These are phyloP conservation scores for Aegle marmelos DNA, from an alignment of 345 rosid species.

Conservation along the genomic window DNA sequence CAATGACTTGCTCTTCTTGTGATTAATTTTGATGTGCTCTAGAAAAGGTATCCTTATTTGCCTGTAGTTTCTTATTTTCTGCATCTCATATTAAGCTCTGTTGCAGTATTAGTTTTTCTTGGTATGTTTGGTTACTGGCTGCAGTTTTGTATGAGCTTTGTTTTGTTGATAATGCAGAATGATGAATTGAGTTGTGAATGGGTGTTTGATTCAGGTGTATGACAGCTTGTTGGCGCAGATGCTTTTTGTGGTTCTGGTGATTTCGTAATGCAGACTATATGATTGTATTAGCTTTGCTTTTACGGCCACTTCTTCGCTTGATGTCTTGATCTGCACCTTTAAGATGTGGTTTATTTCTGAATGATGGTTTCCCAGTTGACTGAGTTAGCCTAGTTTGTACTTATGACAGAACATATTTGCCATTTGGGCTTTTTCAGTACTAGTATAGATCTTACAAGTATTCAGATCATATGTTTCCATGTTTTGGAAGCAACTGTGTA, in stretches of 20 bases:
- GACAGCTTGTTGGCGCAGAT: conserved; percentile 91
- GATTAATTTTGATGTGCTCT: background rate
- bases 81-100: background rate
- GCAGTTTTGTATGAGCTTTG: conserved; percentile 17
- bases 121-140: background rate
- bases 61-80: background rate
- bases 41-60: background rate
- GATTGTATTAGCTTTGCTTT: conserved; percentile 74
- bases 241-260: conserved; percentile 95
- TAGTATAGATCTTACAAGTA: conserved; percentile 25
- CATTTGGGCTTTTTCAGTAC: conserved; percentile 29
- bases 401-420: conserved; percentile 26
- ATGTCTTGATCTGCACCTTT: conserved; percentile 46
- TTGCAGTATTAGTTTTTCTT: background rate
- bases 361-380: conserved; percentile 46
- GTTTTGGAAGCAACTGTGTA: background rate
- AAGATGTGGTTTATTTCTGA: conserved; percentile 55
- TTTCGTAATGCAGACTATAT: conserved; percentile 70
- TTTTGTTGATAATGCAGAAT: conserved; percentile 38
- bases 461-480: background rate
- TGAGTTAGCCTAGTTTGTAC: conserved; percentile 50
- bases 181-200: conserved; percentile 73
- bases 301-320: conserved; percentile 41
- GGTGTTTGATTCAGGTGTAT: conserved; percentile 91
- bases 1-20: background rate